A percentile compares a stretch with the other conserved stretches of the same genome.
Evolutionary conservation across 257 asterid species (phyloP).

Genomic region (Solanum rostratum): DNA sequence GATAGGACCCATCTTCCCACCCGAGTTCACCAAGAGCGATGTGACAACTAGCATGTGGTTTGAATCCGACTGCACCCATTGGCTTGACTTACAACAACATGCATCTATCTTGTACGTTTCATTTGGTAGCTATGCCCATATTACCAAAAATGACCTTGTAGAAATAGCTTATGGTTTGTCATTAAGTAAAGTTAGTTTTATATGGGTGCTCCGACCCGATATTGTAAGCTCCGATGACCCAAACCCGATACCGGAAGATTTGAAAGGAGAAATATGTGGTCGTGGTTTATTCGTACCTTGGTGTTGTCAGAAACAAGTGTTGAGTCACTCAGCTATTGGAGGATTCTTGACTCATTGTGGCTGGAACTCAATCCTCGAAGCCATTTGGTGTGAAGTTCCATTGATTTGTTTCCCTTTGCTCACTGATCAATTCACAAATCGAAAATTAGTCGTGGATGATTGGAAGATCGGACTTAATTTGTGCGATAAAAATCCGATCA

Average conservation of each 20-base stretch:
- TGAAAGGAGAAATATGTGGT: conserved; percentile 1
- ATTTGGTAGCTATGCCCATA: conserved; percentile 40
- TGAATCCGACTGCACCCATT: conserved; percentile 27
- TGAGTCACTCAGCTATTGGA: conserved; percentile 18
- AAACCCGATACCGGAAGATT: conserved; percentile 17
- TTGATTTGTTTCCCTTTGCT: conserved; percentile 34
- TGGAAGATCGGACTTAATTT: conserved; percentile 39
- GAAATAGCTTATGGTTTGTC: conserved; percentile 30
- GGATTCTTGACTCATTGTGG: conserved; percentile 43
- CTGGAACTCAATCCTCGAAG: conserved; percentile 33
- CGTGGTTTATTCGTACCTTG: conserved; percentile 22
- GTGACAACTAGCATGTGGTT: conserved; percentile 39
- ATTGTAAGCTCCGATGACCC: conserved; percentile 21
- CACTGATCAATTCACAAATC: conserved; percentile 40
- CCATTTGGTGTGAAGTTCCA: conserved; percentile 33
- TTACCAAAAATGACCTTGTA: conserved; percentile 9
- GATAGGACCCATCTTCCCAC: conserved; percentile 27
- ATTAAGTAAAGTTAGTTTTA: conserved; percentile 18
- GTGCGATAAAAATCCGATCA: conserved; percentile 12
- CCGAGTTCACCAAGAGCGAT: conserved; percentile 6
- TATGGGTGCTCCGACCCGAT: conserved; percentile 38
- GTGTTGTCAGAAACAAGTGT: conserved; percentile 31
- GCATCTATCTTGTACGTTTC: conserved; percentile 35
- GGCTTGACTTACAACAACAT: conserved; percentile 22
- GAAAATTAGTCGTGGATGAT: conserved; percentile 28